Percentiles rank a stretch among this genome's conserved stretches.
These are phyloP conservation scores for Fraxinus quadrangulata DNA, from an alignment of 257 asterid species.

Conservation along the genomic window DNA sequence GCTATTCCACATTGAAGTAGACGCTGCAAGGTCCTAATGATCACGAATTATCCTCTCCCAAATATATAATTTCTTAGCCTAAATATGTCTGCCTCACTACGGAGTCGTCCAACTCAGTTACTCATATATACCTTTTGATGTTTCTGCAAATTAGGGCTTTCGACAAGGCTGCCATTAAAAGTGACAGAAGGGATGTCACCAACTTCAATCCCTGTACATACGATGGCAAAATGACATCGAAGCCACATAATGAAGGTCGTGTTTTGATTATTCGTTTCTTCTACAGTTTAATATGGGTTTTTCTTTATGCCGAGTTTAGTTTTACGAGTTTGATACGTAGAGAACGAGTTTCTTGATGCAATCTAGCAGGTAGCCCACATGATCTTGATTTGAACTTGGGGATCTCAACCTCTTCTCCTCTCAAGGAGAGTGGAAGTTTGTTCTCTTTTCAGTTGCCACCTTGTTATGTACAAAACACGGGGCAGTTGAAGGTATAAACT, in stretches of 20 bases:
- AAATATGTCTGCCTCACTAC: slow-evolving; percentile 25
- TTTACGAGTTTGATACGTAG: neutral
- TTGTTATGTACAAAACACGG: slow-evolving; percentile 40
- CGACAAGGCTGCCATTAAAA: slow-evolving; percentile 72
- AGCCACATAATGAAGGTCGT: slow-evolving; percentile 43
- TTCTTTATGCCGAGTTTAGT: neutral
- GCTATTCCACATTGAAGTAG: slow-evolving; percentile 47
- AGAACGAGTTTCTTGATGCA: slow-evolving; percentile 10
- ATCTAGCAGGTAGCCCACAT: slow-evolving; percentile 39
- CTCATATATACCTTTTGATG: slow-evolving; percentile 34
- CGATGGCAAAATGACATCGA: slow-evolving; percentile 33
- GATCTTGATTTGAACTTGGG: slow-evolving; percentile 78
- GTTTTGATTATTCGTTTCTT: neutral
- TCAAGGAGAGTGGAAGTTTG: slow-evolving; percentile 42
- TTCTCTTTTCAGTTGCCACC: slow-evolving; percentile 43
- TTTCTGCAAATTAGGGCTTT: slow-evolving; percentile 62
- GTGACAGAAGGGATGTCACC: slow-evolving; percentile 65
- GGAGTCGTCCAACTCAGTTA: slow-evolving; percentile 20
- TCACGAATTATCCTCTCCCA: slow-evolving; percentile 24
- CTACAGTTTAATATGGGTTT: neutral
- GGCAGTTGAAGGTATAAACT: slow-evolving; percentile 37
- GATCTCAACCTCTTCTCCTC: slow-evolving; percentile 50
- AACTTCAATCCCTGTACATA: slow-evolving; percentile 62
- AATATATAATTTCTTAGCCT: slow-evolving; percentile 31
- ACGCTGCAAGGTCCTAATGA: slow-evolving; percentile 48